Base-by-base conservation (phyloP, 176 grass and related monocot genomes). In the Elaeis guineensis region DNA sequence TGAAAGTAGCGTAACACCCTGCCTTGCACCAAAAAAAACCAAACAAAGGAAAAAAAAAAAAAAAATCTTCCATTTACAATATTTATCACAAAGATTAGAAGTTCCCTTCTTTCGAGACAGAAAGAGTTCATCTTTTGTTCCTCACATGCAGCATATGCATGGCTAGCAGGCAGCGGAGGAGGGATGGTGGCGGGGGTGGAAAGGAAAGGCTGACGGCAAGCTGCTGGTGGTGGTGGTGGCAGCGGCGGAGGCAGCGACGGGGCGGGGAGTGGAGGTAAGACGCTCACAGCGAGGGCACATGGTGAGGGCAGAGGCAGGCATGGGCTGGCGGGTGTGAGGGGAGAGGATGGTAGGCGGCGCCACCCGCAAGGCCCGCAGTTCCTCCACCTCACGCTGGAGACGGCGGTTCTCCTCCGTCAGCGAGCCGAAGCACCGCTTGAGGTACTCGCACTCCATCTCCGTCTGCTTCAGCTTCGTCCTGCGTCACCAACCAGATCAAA, bases 381-480 rank as follows among this genome's bases (percentile, higher is more conserved):
- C 84, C 82, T 98, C 93, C 14, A 98, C 87, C 78, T 98, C 93
- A 6, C 84, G 84, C 71, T 89, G 93, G 32, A 98, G 82, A 0
- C 87, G 84, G 21, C 87, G 78, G 77, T 98, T 98, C 84, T 98
- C 93, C 75, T 98, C 84, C n/a, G 93, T 89, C 61, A 98, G 64
- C 62, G 93, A 98, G 3, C 93, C 84, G 70, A 98, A 98, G 74
- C 87, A 92, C 20, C 93, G 78, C 65, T 92, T 92, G 63, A 98
- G 78, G 73, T 98, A 92, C 79, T 92, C 93, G 69, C 93, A 92
- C 63, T 98, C 93, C 93, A 89, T 78, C 73, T 98, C 93, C 50
- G 87, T 98, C 70, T 98, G 88, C 84, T 98, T 98, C 66, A 98
- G 79, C 81, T 98, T 98, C 24, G 93, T 98, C 84, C 93, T 98